phyloP scores from a whole-genome alignment of 345 rosid genomes.

The Luvunga scandens region DNA sequence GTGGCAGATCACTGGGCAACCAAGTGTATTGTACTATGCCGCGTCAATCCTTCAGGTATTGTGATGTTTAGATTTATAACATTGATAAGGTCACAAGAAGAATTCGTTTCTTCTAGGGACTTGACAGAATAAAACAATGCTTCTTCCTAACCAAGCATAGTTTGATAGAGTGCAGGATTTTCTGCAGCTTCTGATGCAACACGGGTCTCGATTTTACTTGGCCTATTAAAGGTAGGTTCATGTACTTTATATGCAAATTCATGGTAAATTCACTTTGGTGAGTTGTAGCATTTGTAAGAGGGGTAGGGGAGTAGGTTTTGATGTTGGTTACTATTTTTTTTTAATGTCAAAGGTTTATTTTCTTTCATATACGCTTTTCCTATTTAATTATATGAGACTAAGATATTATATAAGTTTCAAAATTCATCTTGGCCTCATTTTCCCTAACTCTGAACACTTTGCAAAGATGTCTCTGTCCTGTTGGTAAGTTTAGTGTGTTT shows the following conservation, averaged over 20 bases:
- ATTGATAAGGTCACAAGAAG: neutral
- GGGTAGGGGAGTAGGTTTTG: no score
- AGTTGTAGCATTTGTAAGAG: no score
- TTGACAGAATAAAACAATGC: neutral
- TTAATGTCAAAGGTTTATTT: neutral
- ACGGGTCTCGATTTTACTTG: slow-evolving; percentile 87
- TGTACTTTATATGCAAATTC: neutral
- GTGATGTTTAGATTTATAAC: neutral
- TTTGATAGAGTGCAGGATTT: slow-evolving; percentile 85
- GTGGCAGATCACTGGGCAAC: slow-evolving; percentile 94
- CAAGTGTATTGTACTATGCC: slow-evolving; percentile 95
- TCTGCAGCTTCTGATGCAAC: slow-evolving; percentile 97
- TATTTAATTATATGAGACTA: neutral
- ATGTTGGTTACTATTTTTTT: no score
- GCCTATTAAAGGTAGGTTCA: slow-evolving; percentile 66
- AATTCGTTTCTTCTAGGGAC: slow-evolving; percentile 1
- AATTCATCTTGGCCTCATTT: neutral
- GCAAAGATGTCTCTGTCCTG: neutral
- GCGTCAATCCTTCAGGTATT: slow-evolving; percentile 83
- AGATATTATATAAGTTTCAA: neutral
- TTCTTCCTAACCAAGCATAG: slow-evolving; percentile 20
- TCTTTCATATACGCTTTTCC: neutral
- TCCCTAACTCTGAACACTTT: neutral
- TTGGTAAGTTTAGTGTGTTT: no score
- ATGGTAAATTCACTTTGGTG: no score